phyloP scores from a whole-genome alignment of 495 filamentous ascomycete species.

The Amorphotheca resinae region DNA sequence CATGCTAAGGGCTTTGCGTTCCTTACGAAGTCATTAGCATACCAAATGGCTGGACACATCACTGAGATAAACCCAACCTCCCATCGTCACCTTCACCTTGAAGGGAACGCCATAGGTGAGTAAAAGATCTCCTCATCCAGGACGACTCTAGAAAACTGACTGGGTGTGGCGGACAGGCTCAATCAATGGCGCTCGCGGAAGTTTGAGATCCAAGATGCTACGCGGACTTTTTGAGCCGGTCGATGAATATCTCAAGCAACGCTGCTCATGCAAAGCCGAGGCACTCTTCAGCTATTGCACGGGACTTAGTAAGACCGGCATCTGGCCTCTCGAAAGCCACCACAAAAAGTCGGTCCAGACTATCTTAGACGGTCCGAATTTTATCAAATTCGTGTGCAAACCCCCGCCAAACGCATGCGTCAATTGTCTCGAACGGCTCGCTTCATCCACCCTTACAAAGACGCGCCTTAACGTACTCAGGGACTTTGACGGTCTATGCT shows the following conservation, averaged over 20 bases:
- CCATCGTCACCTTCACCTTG: not conserved
- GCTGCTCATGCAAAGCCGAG: not conserved
- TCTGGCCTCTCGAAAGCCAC: conserved; percentile 5
- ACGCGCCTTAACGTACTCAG: not conserved
- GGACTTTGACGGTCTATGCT: not conserved
- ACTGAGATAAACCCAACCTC: not conserved
- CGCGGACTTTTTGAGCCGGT: not conserved
- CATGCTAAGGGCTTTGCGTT: not conserved
- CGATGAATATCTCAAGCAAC: not conserved
- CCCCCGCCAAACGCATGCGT: not conserved
- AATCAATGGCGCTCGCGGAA: conserved; percentile 2
- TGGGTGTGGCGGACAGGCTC: not conserved
- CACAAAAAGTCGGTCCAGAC: conserved; percentile 1
- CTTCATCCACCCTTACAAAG: not conserved
- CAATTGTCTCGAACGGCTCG: not conserved
- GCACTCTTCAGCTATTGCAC: not conserved
- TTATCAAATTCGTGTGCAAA: not conserved
- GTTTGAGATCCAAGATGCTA: not conserved
- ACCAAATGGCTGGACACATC: not conserved
- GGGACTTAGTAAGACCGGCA: not conserved
- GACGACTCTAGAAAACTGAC: not conserved
- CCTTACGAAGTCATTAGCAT: not conserved
- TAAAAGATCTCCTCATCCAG: not conserved
- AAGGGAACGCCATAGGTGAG: not conserved
- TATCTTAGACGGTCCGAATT: not conserved